Base-by-base conservation (phyloP, 1,284 basidiomycete genomes). In the Naganishia cerealis region DNA sequence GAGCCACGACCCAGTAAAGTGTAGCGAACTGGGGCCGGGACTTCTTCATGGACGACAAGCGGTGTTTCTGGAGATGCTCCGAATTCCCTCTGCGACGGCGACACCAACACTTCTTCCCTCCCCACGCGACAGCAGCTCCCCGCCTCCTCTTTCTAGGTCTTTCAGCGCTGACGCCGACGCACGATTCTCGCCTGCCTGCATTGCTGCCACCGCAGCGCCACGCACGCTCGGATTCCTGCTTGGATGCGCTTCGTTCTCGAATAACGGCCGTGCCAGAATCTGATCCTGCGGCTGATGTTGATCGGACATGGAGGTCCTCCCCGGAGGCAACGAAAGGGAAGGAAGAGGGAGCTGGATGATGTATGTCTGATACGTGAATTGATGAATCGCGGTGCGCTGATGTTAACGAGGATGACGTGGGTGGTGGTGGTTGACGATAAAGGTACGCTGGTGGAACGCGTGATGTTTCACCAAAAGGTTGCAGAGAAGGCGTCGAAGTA, bases 351-450 rank as follows among this genome's bases (percentile, higher is more conserved):
- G 58, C 38, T 24, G 59, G 59, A 53, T 62, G 50, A 10, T 77
- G 76, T 74, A 67, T 39, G 57, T 57, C 38, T 39, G 63, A 29
- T 42, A 57, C 38, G 66, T 56, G 40, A 57, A 67, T 52, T 59
- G 69, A 65, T n/a, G 65, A 65, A 10, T 59, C 58, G 10, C 33
- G 38, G n/a, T 52, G 43, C 15, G 62, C 66, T 13, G 54, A 42
- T 29, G 58, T 33, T 8, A 63, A 24, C 48, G 68, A 59, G 21
- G 65, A 40, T 39, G 67, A 62, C 46, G 54, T 24, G 1, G 58
- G 6, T 21, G 65, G 29, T 56, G 43, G 26, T 48, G 29, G n/a
- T 70, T 42, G 54, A 39, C 57, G 42, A 36, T 57, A 39, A 57
- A 36, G 36, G 33, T n/a, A 18, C 3, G 50, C 68, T 24, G 26